Conservation (phyloP, 805 yeast genomes). For the Torulaspora indica region DNA sequence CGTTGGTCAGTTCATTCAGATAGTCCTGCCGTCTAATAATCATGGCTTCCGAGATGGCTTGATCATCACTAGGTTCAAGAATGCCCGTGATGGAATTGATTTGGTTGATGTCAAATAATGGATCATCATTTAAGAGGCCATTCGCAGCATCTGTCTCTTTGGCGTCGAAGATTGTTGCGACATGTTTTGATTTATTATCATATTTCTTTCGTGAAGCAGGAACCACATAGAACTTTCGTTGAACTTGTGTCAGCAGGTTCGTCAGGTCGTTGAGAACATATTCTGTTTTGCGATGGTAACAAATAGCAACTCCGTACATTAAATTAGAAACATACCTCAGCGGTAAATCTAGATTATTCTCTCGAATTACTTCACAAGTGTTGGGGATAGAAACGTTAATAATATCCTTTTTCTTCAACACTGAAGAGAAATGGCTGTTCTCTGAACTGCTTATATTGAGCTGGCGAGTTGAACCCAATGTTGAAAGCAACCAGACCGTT, state of each 20-base stretch:
- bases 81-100: constrained; percentile 13
- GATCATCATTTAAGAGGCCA: constrained; percentile 28
- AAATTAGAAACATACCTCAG: constrained; percentile 30
- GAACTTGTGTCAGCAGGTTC: constrained; percentile 23
- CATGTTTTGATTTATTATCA: not conserved
- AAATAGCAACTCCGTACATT: constrained; percentile 33
- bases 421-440: constrained; percentile 4
- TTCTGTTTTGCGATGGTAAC: constrained; percentile 33
- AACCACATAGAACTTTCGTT: constrained; percentile 12
- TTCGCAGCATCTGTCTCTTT: constrained; percentile 3
- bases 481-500: constrained; percentile 34
- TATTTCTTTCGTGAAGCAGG: constrained; percentile 3
- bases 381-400: constrained; percentile 32
- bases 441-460: not conserved
- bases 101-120: constrained; percentile 26
- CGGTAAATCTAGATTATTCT: constrained; percentile 20
- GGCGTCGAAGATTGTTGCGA: constrained; percentile 8
- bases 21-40: constrained; percentile 25
- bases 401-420: constrained; percentile 31
- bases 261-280: constrained; percentile 30
- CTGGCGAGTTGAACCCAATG: constrained; percentile 19
- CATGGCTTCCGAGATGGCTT: constrained; percentile 6
- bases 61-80: constrained; percentile 5
- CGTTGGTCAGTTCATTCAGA: constrained; percentile 25
- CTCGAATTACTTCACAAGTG: constrained; percentile 28